These are phyloP conservation scores for Aaosphaeria arxii DNA, from an alignment of 2,329 filamentous ascomycete genomes.

Conservation along the genomic window DNA sequence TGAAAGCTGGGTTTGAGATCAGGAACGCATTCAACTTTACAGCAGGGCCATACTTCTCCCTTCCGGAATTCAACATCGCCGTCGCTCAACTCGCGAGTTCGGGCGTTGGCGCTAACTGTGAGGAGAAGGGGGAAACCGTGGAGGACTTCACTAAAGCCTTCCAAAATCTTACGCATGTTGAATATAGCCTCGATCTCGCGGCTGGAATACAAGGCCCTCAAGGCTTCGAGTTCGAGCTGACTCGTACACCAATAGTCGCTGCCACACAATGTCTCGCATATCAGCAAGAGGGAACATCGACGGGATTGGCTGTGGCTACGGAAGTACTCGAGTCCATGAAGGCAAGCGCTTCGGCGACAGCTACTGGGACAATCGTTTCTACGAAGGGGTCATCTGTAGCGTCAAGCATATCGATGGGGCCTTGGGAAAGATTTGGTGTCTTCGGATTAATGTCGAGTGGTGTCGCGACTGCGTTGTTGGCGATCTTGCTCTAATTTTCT, in stretches of 20 bases:
- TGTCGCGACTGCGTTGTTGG: no score
- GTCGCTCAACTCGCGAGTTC: not conserved
- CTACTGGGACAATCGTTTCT: no score
- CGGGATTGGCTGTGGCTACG: not conserved
- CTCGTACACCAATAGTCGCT: not conserved
- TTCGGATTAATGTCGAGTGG: no score
- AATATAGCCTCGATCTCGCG: not conserved
- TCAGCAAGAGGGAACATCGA: not conserved
- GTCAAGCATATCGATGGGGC: no score
- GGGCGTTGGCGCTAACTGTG: constrained; percentile 2
- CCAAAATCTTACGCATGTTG: constrained; percentile 3
- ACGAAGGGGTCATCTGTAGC: no score
- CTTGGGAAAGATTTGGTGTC: no score
- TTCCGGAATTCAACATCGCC: constrained; percentile 1
- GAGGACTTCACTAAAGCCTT: not conserved
- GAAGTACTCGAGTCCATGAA: not conserved
- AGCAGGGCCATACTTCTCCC: constrained; percentile 1
- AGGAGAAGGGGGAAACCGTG: constrained; percentile 1
- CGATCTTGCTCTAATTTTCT: no score
- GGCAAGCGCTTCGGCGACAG: no score
- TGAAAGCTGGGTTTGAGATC: not conserved
- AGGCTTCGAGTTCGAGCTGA: not conserved
- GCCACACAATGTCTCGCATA: not conserved
- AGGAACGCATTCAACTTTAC: not conserved
- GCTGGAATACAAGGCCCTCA: not conserved